Evolutionary conservation across 2,329 filamentous ascomycete species (phyloP), one percentile per base, ranked within the genome.

Genomic region (Rhynchosporium secalis): DNA sequence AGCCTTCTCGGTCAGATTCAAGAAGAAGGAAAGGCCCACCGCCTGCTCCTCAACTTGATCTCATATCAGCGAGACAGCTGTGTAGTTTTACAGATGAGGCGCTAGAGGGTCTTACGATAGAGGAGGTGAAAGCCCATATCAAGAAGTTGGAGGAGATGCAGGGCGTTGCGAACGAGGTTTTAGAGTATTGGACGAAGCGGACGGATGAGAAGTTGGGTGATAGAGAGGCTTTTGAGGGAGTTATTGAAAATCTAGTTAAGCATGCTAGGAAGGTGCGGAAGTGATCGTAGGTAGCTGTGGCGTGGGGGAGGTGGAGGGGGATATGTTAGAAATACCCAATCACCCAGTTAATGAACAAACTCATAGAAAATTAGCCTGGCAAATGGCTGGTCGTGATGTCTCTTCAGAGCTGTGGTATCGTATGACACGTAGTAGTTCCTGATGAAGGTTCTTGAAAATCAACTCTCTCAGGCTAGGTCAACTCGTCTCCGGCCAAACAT

Each of bases 191-290:
- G 94, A 83, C 91, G 69, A 90, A 91, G 78, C 81, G 87, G 70
- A 88, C 90, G 58, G 93, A 96, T 73, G 92, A 92, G 69, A 91
- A 94, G 71, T 79, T 96, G 67, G 91, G 91, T 46, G 94, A 98
- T 73, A 88, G 95, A 69, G 94, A 97, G 74, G 91, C 92, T 2
- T 95, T 97, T 75, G 94, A 98, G 74, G 92, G 92, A 0, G 94
- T 98, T 15, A 97, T 98, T 81, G 94, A 96, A 78, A 97, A 96
- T 75, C 76, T 98, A 68, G 94, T 97, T 48, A 95, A 92, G 75
- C 92, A 96, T 78, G 92, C 92, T 56, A 83, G 92, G 75, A 91
- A 93, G 78, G 86, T 92, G 61, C 84, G 92, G 73, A 95, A 93
- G 77, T 91, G 78, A 63, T 58, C 2, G 41, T 31, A n/a, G 38